Evolutionary conservation across 345 rosid species (phyloP).

Genomic region (Ceriops decandra): DNA sequence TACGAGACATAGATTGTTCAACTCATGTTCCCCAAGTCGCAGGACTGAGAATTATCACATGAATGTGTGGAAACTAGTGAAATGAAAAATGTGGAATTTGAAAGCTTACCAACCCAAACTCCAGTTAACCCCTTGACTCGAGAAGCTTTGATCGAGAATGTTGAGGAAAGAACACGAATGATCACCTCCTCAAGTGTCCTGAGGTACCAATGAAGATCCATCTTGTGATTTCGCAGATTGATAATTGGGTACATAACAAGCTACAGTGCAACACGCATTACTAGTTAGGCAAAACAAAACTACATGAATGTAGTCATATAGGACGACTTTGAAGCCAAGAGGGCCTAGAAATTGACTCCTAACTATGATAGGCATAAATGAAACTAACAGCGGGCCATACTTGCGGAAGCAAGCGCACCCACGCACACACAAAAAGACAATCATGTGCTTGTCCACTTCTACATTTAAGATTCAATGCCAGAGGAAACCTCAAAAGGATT

Average conservation of each 20-base stretch:
- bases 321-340: neutral
- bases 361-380: neutral
- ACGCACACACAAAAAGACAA: neutral
- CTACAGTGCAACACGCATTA: constrained; percentile 38
- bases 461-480: neutral
- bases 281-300: constrained; percentile 16
- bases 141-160: constrained; percentile 70
- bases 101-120: constrained; percentile 72
- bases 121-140: constrained; percentile 76
- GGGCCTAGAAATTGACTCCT: too few species aligned
- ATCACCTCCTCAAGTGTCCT: constrained; percentile 84
- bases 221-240: constrained; percentile 82
- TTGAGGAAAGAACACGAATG: constrained; percentile 61
- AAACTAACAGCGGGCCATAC: neutral
- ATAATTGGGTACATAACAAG: constrained; percentile 83
- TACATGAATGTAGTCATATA: neutral
- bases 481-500: neutral
- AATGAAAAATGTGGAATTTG: constrained; percentile 1
- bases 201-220: constrained; percentile 95
- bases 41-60: neutral
- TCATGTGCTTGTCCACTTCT: neutral
- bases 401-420: neutral
- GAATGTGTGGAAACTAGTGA: neutral
- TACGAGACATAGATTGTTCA: neutral
- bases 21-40: neutral